A percentile compares a stretch with the other conserved stretches of the same genome.
phyloP scores from a whole-genome alignment of 2,329 filamentous ascomycete species.

The Cercospora zeae-maydis region DNA sequence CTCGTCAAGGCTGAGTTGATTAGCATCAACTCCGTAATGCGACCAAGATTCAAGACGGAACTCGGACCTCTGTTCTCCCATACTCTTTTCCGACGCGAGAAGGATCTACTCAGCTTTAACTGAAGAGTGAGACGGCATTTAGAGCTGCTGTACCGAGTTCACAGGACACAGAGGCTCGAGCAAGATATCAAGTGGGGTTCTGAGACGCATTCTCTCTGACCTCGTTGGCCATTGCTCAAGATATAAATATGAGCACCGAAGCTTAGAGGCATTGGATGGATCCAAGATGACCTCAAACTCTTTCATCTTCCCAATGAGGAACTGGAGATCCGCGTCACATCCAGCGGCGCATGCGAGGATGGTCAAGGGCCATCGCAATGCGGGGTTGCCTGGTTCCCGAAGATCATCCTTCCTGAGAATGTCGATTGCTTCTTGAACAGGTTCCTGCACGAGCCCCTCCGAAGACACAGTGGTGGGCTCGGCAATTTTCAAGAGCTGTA shows the following conservation, averaged over 20 bases:
- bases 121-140: too few relatives aligned
- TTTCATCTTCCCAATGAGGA: conserved; percentile 11
- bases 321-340: conserved; percentile 10
- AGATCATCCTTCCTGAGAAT: conserved; percentile 13
- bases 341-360: conserved; percentile 18
- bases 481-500: conserved; percentile 19
- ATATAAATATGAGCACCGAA: not conserved
- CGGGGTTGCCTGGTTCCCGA: conserved; percentile 16
- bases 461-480: not conserved
- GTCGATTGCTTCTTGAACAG: conserved; percentile 3
- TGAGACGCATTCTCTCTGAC: not conserved
- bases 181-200: not conserved
- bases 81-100: too few relatives aligned
- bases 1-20: too few relatives aligned
- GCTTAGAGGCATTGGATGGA: conserved; percentile 15
- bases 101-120: too few relatives aligned
- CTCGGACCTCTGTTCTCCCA: too few relatives aligned
- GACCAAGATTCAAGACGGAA: too few relatives aligned
- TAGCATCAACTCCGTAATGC: too few relatives aligned
- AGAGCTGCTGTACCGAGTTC: not conserved
- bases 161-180: not conserved
- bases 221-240: not conserved
- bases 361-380: conserved; percentile 21
- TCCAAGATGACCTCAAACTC: conserved; percentile 15
- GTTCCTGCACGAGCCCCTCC: not conserved